Conservation (phyloP, 2,329 filamentous ascomycete species). For the Pseudofabraea citricarpa region DNA sequence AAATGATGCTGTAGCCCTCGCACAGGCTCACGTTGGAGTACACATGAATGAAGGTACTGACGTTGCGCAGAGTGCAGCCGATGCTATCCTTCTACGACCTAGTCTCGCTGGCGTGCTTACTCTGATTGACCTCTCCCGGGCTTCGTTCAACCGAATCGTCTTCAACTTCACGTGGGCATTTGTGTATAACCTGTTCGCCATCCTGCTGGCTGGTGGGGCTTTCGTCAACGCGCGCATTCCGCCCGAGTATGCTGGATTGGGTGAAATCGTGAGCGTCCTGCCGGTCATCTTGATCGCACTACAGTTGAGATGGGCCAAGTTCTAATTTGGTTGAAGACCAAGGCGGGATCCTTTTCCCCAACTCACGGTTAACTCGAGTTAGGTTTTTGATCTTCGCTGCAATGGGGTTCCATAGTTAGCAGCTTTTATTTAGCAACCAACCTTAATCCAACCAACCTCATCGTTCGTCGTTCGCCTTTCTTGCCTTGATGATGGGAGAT, state of each 20-base stretch:
- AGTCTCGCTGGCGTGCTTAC: slow-evolving; percentile 50
- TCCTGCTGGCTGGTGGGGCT: slow-evolving; percentile 54
- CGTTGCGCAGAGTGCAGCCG: slow-evolving; percentile 61
- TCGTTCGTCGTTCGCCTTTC: no score
- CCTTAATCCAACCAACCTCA: no score
- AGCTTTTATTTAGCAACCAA: no score
- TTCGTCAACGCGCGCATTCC: slow-evolving; percentile 48
- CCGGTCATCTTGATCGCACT: slow-evolving; percentile 46
- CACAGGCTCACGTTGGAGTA: slow-evolving; percentile 66
- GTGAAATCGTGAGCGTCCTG: slow-evolving; percentile 60
- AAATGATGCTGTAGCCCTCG: slow-evolving; percentile 71
- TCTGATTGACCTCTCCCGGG: slow-evolving; percentile 46
- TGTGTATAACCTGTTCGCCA: slow-evolving; percentile 57
- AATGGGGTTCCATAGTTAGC: no score
- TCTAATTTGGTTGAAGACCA: no score
- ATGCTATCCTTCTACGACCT: slow-evolving; percentile 62
- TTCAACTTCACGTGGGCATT: slow-evolving; percentile 61
- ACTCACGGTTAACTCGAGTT: no score
- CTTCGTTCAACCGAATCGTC: slow-evolving; percentile 36
- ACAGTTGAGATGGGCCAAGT: slow-evolving; percentile 11
- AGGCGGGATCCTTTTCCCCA: no score
- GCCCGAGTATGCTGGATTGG: slow-evolving; percentile 56
- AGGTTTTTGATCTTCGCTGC: no score
- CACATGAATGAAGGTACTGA: slow-evolving; percentile 61
- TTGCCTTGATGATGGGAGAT: no score